Base-by-base conservation (phyloP, 192 early-diverging fungal species). In the Backusella morwellensis region DNA sequence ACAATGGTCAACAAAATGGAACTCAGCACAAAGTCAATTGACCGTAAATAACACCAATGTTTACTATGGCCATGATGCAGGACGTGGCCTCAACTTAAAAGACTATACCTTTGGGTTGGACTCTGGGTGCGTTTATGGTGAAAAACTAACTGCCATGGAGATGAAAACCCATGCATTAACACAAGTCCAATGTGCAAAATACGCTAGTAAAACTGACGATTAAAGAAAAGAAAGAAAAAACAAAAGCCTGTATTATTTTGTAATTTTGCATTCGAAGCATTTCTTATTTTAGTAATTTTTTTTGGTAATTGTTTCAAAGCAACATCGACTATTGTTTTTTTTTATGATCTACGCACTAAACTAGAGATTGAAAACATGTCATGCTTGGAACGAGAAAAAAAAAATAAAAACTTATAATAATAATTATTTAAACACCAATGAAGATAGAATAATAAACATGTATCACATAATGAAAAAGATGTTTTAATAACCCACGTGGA, bases 1-100 rank as follows among this genome's bases (percentile, higher is more conserved):
- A 35, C 78, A 78, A 12, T 88, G 88, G 87, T 72, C 77, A 0
- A 75, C 66, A 3, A 26, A 42, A 11, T 88, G 86, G 77, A 87
- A 86, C 26, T 54, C 74, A 8, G 73, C 75, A 9, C 80, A 85
- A 40, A n/a, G 47, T 19, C 17, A 66, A 23, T 74, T 77, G 19
- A 56, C 70, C 1, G 75, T 66, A 6, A 85, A 79, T 70, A 66
- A 23, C n/a, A 76, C 83, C 38, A 79, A 83, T 66, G 74, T 92
- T 12, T 86, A 88, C 21, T 94, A 93, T 80, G 93, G 93, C 0
- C 93, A 94, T 80, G 92, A 90, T 69, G 90, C 93, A 32, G 77
- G 86, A 3, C 77, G 91, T 35, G 84, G 81, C 8, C 77, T 94
- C 34, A 85, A 90, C 66, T 67, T 93, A 17, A 83, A 85, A 74